These are phyloP conservation scores for Trichophyton mentagrophytes DNA, from an alignment of 2,329 filamentous ascomycete genomes.

Conservation along the genomic window DNA sequence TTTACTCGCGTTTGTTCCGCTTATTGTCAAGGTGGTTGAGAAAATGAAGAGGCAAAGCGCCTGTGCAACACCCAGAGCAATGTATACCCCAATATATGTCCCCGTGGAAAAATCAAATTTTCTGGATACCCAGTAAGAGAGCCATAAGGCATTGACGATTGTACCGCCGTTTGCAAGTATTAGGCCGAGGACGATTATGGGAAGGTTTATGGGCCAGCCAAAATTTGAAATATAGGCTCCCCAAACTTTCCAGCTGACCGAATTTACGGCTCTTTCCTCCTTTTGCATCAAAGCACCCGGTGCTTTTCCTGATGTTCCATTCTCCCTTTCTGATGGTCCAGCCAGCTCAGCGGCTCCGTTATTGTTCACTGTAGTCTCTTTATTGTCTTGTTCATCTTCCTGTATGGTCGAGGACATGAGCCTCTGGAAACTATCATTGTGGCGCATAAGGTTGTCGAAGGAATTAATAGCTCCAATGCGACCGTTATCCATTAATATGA, in stretches of 20 bases:
- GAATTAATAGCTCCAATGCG: slow-evolving; percentile 75
- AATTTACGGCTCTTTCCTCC: slow-evolving; percentile 52
- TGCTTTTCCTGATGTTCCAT: slow-evolving; percentile 32
- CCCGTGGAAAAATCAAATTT: slow-evolving; percentile 55
- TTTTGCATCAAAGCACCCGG: slow-evolving; percentile 33
- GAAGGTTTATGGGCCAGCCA: slow-evolving; percentile 50
- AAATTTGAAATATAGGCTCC: slow-evolving; percentile 63
- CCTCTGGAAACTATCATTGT: slow-evolving; percentile 63
- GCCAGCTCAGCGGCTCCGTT: slow-evolving; percentile 38
- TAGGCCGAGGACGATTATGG: slow-evolving; percentile 51
- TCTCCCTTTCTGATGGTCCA: slow-evolving; percentile 36
- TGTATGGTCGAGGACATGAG: slow-evolving; percentile 70
- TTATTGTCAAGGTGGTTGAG: slow-evolving; percentile 62
- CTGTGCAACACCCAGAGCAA: slow-evolving; percentile 57
- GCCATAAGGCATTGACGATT: slow-evolving; percentile 78
- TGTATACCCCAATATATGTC: slow-evolving; percentile 58
- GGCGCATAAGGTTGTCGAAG: slow-evolving; percentile 72
- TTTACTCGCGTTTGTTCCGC: slow-evolving; percentile 71
- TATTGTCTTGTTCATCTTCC: slow-evolving; percentile 39
- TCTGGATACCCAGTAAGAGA: slow-evolving; percentile 83
- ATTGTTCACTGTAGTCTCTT: slow-evolving; percentile 33
- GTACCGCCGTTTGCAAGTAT: slow-evolving; percentile 68
- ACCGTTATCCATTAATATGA: slow-evolving; percentile 85
- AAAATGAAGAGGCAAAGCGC: slow-evolving; percentile 68
- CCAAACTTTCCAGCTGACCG: slow-evolving; percentile 71